phyloP scores from a whole-genome alignment of 371 early-diverging fungal species.

The Smittium culicis region DNA sequence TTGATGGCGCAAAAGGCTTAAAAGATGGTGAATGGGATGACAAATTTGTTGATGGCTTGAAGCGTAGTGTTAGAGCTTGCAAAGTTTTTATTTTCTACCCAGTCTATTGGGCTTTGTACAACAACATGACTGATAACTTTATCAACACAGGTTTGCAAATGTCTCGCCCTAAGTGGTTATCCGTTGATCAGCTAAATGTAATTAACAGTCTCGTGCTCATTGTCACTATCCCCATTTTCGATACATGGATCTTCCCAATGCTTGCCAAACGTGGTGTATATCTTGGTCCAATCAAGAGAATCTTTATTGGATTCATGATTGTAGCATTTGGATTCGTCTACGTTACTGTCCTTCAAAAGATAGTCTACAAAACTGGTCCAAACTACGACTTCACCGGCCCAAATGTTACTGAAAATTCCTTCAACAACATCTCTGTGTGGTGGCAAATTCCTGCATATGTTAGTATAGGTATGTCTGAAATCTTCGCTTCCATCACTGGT shows the following conservation, averaged over 20 bases:
- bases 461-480: slow-evolving; percentile 51
- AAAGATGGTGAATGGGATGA: slow-evolving; percentile 41
- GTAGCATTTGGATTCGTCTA: slow-evolving; percentile 43
- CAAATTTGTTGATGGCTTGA: slow-evolving; percentile 49
- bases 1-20: slow-evolving; percentile 23
- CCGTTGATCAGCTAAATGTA: slow-evolving; percentile 40
- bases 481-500: slow-evolving; percentile 52
- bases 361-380: slow-evolving; percentile 45
- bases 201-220: slow-evolving; percentile 48
- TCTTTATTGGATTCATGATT: slow-evolving; percentile 52
- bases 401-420: slow-evolving; percentile 13
- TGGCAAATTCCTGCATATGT: slow-evolving; percentile 47
- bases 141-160: slow-evolving; percentile 53
- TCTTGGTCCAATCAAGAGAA: slow-evolving; percentile 51
- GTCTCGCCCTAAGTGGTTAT: slow-evolving; percentile 41
- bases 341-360: slow-evolving; percentile 45
- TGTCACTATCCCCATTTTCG: slow-evolving; percentile 57
- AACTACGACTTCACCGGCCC: slow-evolving; percentile 36
- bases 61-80: slow-evolving; percentile 46
- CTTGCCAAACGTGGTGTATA: slow-evolving; percentile 43
- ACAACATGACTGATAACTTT: slow-evolving; percentile 57
- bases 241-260: slow-evolving; percentile 44
- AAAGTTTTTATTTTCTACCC: slow-evolving; percentile 57
- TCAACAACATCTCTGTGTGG: too few relatives aligned
- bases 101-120: slow-evolving; percentile 60